Evolutionary conservation across 345 rosid genomes (phyloP), one percentile per base, ranked within the genome.

Genomic region (Leavenworthia alabamica): DNA sequence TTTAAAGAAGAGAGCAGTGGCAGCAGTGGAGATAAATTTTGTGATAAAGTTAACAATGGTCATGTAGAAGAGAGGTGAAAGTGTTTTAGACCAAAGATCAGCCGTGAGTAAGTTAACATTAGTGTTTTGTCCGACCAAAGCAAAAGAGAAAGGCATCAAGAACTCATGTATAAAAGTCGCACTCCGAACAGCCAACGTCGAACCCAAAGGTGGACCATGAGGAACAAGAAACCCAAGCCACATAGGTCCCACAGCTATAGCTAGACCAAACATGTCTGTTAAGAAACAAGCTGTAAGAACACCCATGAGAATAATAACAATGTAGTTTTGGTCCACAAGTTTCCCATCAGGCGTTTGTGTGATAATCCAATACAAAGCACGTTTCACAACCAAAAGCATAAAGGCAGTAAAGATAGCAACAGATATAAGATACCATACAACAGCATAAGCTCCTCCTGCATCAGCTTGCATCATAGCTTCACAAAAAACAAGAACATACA

Each of bases 241-340:
- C 11, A 81, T 23, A 2, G 90, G 82, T 24, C 97, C 95, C 5
- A 67, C 78, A 0, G 72, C 89, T 37, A 84, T 71, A 6, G 81
- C 76, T 12, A 86, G 15, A 16, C 95, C 97, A 3, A 89, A 73
- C 83, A 89, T 75, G 26, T 89, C 97, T 0, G 86, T 77, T 1
- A 86, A 8, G 52, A 89, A 89, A 4, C 79, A 79, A 70, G 67
- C 58, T 15, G 63, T 27, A 46, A 84, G 19, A 0, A 78, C 95
- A 56, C 78, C 78, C 39, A 79, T 4, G 16, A 86, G 69, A 24
- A 86, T 79, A 4, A 58, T 49, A 13, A 78, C 79, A 8, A 82
- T 60, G 16, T 72, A 80, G 10, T 26, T 52, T 50, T 86, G 86
- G 24, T 75, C 41, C 0, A 86, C 83, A 0, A 84, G 81, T 41